Evolutionary conservation across 306 rosid species (phyloP).

Genomic region (Oemleria cerasiformis): DNA sequence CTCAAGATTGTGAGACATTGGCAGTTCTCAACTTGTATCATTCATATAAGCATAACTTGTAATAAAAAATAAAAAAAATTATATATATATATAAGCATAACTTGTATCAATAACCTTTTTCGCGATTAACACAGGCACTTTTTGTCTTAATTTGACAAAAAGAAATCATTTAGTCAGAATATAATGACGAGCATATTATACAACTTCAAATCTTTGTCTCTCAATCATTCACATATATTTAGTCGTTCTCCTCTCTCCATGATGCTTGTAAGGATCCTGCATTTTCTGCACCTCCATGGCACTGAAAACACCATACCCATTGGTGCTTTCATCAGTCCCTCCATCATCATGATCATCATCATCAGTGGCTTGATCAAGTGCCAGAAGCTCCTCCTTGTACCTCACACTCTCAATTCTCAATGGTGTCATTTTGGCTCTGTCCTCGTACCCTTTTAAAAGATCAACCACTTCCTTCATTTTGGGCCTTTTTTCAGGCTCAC

Average conservation of each 20-base stretch:
- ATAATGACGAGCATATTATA: not conserved
- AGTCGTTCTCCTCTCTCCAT: constrained; percentile 22
- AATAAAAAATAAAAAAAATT: too few species aligned
- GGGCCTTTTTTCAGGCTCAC: constrained; percentile 61
- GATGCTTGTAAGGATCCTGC: constrained; percentile 40
- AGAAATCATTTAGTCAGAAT: not conserved
- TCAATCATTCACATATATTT: not conserved
- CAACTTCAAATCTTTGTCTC: not conserved
- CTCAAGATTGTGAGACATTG: too few species aligned
- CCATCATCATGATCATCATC: constrained; percentile 32
- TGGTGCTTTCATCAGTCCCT: constrained; percentile 23
- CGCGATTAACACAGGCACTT: too few species aligned
- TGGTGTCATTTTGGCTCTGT: constrained; percentile 24
- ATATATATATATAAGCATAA: too few species aligned
- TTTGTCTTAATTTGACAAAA: not conserved
- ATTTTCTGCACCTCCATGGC: constrained; percentile 61
- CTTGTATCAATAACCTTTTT: too few species aligned
- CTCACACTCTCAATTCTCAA: constrained; percentile 48
- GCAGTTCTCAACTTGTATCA: too few species aligned
- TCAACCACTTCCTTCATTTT: constrained; percentile 69
- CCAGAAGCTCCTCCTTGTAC: constrained; percentile 42
- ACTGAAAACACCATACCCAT: constrained; percentile 76
- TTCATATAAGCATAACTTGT: too few species aligned
- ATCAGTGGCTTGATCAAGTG: constrained; percentile 46
- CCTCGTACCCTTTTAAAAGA: constrained; percentile 53